A percentile compares a stretch with the other conserved stretches of the same genome.
These are phyloP conservation scores for Yarrowia yakushimensis DNA, from an alignment of 805 yeast species.

Conservation along the genomic window DNA sequence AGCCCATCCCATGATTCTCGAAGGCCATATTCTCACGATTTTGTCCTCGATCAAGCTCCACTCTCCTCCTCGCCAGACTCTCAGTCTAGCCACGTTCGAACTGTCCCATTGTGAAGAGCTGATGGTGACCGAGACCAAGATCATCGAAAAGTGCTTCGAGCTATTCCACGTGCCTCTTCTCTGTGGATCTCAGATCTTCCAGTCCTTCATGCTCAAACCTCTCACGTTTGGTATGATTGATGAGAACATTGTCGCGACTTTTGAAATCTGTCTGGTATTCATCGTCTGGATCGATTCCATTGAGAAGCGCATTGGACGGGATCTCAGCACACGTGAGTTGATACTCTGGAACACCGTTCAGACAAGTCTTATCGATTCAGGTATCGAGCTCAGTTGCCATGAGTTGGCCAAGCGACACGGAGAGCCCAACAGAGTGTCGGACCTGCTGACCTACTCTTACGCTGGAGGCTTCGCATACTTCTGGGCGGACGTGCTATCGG, in stretches of 20 bases:
- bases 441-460: constrained; percentile 9
- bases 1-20: constrained; percentile 31
- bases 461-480: constrained; percentile 32
- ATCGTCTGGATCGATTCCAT: constrained; percentile 36
- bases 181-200: constrained; percentile 32
- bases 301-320: constrained; percentile 29
- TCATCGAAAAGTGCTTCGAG: constrained; percentile 33
- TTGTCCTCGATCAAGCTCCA: constrained; percentile 25
- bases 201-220: constrained; percentile 32
- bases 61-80: constrained; percentile 17
- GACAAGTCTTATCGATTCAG: constrained; percentile 28
- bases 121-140: constrained; percentile 24
- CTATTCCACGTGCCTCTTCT: constrained; percentile 31
- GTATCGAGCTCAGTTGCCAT: constrained; percentile 24
- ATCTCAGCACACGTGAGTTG: constrained; percentile 27
- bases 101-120: constrained; percentile 23
- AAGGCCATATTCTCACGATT: constrained; percentile 28
- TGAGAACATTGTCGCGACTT: constrained; percentile 30
- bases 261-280: constrained; percentile 33
- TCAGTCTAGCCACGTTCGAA: constrained; percentile 5
- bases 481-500: constrained; percentile 33
- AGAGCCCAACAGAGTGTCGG: neutral
- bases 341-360: constrained; percentile 31
- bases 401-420: constrained; percentile 19
- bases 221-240: constrained; percentile 29